A percentile compares a stretch with the other conserved stretches of the same genome.
Evolutionary conservation across 352 stramenopile species (phyloP).

Genomic region (Pythium diclinum): DNA sequence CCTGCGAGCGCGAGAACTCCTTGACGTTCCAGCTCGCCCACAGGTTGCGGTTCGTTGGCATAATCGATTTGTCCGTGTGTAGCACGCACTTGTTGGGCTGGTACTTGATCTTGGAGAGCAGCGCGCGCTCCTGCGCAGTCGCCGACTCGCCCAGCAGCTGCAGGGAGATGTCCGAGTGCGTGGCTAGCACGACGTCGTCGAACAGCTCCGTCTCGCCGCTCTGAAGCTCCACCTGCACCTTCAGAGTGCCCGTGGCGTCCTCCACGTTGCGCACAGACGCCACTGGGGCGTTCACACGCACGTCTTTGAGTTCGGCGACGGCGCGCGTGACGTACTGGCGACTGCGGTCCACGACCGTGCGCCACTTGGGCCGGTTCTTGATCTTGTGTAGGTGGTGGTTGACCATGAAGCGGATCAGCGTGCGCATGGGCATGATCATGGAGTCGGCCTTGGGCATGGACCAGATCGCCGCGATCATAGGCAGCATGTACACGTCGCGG

Average conservation of each 20-base stretch:
- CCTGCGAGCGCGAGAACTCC: slow-evolving; percentile 26
- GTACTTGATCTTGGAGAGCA: slow-evolving; percentile 40
- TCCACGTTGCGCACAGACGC: slow-evolving; percentile 35
- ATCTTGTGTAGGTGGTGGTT: slow-evolving; percentile 33
- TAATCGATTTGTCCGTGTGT: slow-evolving; percentile 38
- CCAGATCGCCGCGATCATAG: slow-evolving; percentile 35
- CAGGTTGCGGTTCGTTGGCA: slow-evolving; percentile 62
- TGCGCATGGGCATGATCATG: slow-evolving; percentile 32
- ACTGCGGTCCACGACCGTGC: slow-evolving; percentile 46
- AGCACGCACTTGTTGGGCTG: slow-evolving; percentile 42
- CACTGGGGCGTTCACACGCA: slow-evolving; percentile 43
- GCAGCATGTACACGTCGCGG: slow-evolving; percentile 34
- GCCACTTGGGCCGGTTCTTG: slow-evolving; percentile 31
- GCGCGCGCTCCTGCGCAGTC: slow-evolving; percentile 36
- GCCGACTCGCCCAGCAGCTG: slow-evolving; percentile 26
- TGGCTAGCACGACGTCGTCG: slow-evolving; percentile 51
- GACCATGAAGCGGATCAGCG: slow-evolving; percentile 34
- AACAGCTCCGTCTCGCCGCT: slow-evolving; percentile 27
- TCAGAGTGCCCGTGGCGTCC: slow-evolving; percentile 24
- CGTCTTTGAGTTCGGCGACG: slow-evolving; percentile 25
- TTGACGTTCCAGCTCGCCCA: slow-evolving; percentile 90
- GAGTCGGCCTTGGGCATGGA: slow-evolving; percentile 28
- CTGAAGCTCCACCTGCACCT: slow-evolving; percentile 23
- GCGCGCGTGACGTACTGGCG: slow-evolving; percentile 75
- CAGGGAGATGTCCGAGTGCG: slow-evolving; percentile 29